These are phyloP conservation scores for Sisymbrium irio DNA, from an alignment of 345 rosid genomes.

Conservation along the genomic window DNA sequence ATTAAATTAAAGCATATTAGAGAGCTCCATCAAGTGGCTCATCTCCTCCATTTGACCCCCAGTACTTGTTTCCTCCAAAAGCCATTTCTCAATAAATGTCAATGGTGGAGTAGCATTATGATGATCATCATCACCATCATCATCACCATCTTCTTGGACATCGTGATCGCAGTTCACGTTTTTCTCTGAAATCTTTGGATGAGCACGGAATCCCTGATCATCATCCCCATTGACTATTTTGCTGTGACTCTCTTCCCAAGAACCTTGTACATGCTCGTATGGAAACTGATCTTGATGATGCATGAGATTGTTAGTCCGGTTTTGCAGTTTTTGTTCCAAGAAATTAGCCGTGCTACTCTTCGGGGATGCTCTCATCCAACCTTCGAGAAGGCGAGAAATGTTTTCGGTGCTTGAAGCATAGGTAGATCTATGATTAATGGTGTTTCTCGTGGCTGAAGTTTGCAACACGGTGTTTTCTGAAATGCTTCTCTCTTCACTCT, in stretches of 20 bases:
- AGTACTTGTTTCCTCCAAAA: conserved; percentile 66
- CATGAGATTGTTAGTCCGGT: conserved; percentile 9
- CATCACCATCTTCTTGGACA: conserved; percentile 21
- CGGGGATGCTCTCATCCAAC: conserved; percentile 83
- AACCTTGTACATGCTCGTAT: conserved; percentile 23
- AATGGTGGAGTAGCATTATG: conserved; percentile 52
- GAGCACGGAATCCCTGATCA: conserved; percentile 1
- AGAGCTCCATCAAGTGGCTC: conserved; percentile 56
- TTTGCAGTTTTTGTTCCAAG: conserved; percentile 8
- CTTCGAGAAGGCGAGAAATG: conserved; percentile 83
- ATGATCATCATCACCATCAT: conserved; percentile 26
- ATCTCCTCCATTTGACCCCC: conserved; percentile 58
- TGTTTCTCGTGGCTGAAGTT: conserved; percentile 29
- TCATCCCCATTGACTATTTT: neutral
- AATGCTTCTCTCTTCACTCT: conserved; percentile 34
- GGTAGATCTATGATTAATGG: conserved; percentile 30
- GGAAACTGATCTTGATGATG: conserved; percentile 16
- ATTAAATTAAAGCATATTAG: conserved; percentile 35
- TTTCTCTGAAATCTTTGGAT: conserved; percentile 14
- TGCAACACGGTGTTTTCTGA: conserved; percentile 31
- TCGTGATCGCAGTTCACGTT: conserved; percentile 31
- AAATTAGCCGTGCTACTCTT: conserved; percentile 22
- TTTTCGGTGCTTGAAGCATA: conserved; percentile 96
- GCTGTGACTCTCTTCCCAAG: conserved; percentile 30
- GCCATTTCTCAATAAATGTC: conserved; percentile 94